Evolutionary conservation across 2,329 filamentous ascomycete genomes (phyloP).

Genomic region (Xenoacremonium recifei): DNA sequence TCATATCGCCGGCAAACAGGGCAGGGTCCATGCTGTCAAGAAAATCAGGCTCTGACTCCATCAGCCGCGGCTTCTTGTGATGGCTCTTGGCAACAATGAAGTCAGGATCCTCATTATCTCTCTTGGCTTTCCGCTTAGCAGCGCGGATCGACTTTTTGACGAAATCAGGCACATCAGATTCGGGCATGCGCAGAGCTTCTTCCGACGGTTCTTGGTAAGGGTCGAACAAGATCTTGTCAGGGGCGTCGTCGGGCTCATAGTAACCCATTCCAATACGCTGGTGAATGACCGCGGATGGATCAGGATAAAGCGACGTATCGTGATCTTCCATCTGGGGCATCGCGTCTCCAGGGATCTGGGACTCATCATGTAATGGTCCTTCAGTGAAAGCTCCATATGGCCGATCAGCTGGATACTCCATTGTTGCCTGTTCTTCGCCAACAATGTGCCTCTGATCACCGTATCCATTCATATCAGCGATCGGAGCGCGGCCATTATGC

Average conservation of each 20-base stretch:
- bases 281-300: slow-evolving; percentile 45
- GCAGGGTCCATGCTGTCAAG: slow-evolving; percentile 52
- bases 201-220: slow-evolving; percentile 53
- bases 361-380: too few species aligned
- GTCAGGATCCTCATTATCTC: slow-evolving; percentile 55
- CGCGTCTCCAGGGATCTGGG: slow-evolving; percentile 3
- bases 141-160: slow-evolving; percentile 54
- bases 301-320: slow-evolving; percentile 43
- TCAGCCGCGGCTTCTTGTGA: slow-evolving; percentile 39
- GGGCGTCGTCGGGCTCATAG: slow-evolving; percentile 57
- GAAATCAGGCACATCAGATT: slow-evolving; percentile 51
- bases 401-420: slow-evolving; percentile 10
- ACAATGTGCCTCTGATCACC: slow-evolving; percentile 33
- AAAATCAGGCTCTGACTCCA: slow-evolving; percentile 28
- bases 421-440: slow-evolving; percentile 15
- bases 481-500: slow-evolving; percentile 4
- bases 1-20: slow-evolving; percentile 35
- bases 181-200: slow-evolving; percentile 40
- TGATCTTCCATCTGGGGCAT: slow-evolving; percentile 26
- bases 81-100: slow-evolving; percentile 45
- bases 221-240: slow-evolving; percentile 59
- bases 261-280: slow-evolving; percentile 59
- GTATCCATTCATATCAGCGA: slow-evolving; percentile 22
- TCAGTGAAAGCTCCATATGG: slow-evolving; percentile 10
- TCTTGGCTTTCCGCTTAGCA: slow-evolving; percentile 51